Base-by-base conservation (phyloP, 176 grass and related monocot genomes). In the Carex scoparia region DNA sequence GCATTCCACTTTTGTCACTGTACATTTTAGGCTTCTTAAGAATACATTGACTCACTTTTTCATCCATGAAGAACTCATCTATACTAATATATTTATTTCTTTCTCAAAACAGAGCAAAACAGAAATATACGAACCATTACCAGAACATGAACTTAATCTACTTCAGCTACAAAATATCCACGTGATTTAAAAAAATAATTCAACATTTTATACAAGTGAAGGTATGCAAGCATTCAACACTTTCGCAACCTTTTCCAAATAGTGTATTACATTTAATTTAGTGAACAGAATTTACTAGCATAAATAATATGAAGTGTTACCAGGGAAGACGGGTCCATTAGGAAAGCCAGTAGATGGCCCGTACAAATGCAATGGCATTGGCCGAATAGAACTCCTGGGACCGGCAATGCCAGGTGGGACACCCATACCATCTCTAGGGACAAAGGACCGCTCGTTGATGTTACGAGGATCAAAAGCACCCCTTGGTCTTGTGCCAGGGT, bases 281-380 rank as follows among this genome's bases (percentile, higher is more conserved):
- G 28, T 27, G n/a, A 42, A 27, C 70, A 53, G 44, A 74, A 28
- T 16, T 13, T 74, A 74, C 42, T 27, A 18, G 27, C 10, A 51
- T 28, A 40, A 3, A 81, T 13, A 76, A 59, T 68, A 76, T 63
- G 75, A 64, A 65, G 0, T 7, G 55, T 61, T 90, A 87, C 89
- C 85, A 55, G 81, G 85, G 61, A 81, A 90, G 12, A 67, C 74
- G 75, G 85, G 85, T 72, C 89, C 89, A 76, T 84, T 80, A 66
- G 79, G 48, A 81, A 85, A 90, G 65, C 80, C 81, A 58, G 85
- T 73, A 65, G 85, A 56, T 49, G 74, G 85, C 66, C 81, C 89
- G 27, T 87, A 80, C 79, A 85, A 81, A 19, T 84, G 85, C 16
- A 81, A 48, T 40, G 85, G 75, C 66, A 85, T 74, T 16, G 85